Base-by-base conservation (phyloP, 148 eudicot species). In the Rhododendron ovatum region DNA sequence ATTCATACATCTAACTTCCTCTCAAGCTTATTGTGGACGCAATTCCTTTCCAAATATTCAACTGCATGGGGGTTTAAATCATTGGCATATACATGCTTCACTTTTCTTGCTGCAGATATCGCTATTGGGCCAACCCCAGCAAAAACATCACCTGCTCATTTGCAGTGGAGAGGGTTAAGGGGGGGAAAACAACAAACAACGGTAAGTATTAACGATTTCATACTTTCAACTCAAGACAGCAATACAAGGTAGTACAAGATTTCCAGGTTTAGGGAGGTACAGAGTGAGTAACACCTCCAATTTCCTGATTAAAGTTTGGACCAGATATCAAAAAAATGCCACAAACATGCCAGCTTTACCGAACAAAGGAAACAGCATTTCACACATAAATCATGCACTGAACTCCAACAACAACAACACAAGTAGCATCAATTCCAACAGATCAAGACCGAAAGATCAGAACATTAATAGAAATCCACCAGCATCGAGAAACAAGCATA, bases 121-220 rank as follows among this genome's bases (percentile, higher is more conserved):
- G 99, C 95, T 87, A 96, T 85, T 30, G 99, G 99, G 87, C 99
- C 99, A 84, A 96, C 98, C 86, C 99, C 99, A 89, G 99, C 91
- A 84, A 96, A 96, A 88, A 96, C 95, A 91, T 96, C 99, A 88
- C 99, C 99, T 96, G 90, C 80, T 75, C 80, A 83, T 51, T 55
- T 8, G 30, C 61, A 87, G 43, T 28, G 14, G 30, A 55, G 53
- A 57, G 11, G 6, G 26, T 50, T 71, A 26, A 51, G 61, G 37
- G 24, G 39, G 41, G 33, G 50, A 1, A 30, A 45, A 11, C n/a
- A 47, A 78, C 26, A 55, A 37, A 67, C 1, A 13, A 33, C 39
- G 26, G 47, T 43, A 47, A 69, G 74, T 77, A 75, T 45, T 6
- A n/a, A 77, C 6, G 15, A 71, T 61, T 57, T 82, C 7, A 41